Base-by-base conservation (phyloP, 2,329 filamentous ascomycete species). In the Setomelanomma holmii region DNA sequence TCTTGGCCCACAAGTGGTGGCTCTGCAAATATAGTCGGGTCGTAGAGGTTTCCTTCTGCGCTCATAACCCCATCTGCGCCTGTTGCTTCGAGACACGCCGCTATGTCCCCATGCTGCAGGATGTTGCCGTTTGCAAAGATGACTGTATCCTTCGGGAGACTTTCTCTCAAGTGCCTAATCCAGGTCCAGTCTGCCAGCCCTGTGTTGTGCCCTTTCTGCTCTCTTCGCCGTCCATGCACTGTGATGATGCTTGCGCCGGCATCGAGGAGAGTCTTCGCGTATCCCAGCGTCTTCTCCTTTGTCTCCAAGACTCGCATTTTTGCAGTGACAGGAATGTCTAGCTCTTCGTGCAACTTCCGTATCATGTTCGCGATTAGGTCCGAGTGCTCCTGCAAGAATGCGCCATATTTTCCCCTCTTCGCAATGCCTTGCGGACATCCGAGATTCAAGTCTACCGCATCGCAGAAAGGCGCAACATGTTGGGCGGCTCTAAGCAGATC, bases 101-200 rank as follows among this genome's bases (percentile, higher is more conserved):
- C 84, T 10, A 99, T 79, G 71, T 99, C 93, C 0, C 81, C 87
- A 52, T 89, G 83, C 71, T 90, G 89, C 52, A 99, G 78, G 30
- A 97, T 88, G 69, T 99, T 99, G 11, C 95, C 95, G 73, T 99
- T 99, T 3, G 95, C 95, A 71, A 99, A 98, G 2, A 99, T 85
- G 20, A 99, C 95, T 6, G 92, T 96, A 41, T 97, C 92, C 1
- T 83, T 78, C 0, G 93, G 93, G 23, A 99, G 77, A 55, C 88
- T 89, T 10, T 96, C 90, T 42, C 95, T 82, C 59, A 99, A 76
- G 68, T 90, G 93, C 4, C 87, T 84, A 50, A 99, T 87, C 68
- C 89, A 85, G n/a, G 78, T 79, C 95, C 95, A 99, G 76, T 99
- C 92, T 4, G 95, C 95, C 30, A 98, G 65, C 0, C 95, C 95